Evolutionary conservation across 2,329 filamentous ascomycete genomes (phyloP), one percentile per base, ranked within the genome.

Genomic region (Pseudogymnoascus pannorum): DNA sequence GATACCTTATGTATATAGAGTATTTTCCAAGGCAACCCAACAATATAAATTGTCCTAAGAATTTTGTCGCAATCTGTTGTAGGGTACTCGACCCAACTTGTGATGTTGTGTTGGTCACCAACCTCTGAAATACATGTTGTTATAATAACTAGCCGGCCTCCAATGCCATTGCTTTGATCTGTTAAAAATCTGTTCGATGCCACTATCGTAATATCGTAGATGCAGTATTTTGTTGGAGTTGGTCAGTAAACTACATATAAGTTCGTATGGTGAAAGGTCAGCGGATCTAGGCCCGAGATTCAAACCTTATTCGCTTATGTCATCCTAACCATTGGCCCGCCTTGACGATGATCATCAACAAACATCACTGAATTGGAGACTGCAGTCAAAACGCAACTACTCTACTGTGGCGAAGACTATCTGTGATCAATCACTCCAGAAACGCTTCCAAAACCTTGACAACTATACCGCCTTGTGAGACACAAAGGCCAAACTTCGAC

Each of bases 341-440:
- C 48, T 54, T 54, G 26, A 54, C 48, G 48, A 54, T 54, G 48
- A 54, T 54, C 48, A 54, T 54, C 48, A 54, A 54, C 48, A 54
- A 33, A 54, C 48, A 54, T 54, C 48, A 31, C 26, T 54, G 48
- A 54, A 54, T 54, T 54, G 16, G 48, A 54, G 26, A 31, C 48
- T 54, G 26, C 20, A 31, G 48, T 31, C 48, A 54, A 54, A 54
- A 54, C 48, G 48, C 48, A 54, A 54, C 48, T 20, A 54, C 48
- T 54, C 26, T 31, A 54, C 48, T 18, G n/a, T 4, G 26, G 26
- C 16, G 48, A 31, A 24, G 14, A 54, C 48, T 31, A 31, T 12
- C 48, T 33, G 48, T 33, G 48, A 54, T 54, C 48, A 54, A 54
- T 54, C 48, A 54, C 48, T 31, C 26, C 48, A 54, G 48, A 54